Evolutionary conservation across 1,284 basidiomycete species (phyloP).

Genomic region (Mycena citricolor): DNA sequence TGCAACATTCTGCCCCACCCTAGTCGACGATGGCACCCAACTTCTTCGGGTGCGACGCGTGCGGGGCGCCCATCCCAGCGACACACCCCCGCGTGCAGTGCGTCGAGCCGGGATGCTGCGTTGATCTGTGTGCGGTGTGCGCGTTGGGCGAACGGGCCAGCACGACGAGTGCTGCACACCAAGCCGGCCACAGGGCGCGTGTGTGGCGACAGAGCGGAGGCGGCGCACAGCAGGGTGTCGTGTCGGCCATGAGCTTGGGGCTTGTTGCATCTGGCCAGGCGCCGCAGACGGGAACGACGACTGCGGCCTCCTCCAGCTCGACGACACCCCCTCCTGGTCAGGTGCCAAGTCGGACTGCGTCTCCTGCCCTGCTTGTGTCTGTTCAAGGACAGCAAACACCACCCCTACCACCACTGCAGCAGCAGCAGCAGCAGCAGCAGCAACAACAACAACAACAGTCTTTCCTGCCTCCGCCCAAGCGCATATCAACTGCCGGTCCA

Average conservation of each 20-base stretch:
- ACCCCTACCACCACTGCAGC: no score
- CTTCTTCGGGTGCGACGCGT: constrained; percentile 15
- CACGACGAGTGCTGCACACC: constrained; percentile 2
- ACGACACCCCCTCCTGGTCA: no score
- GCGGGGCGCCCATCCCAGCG: constrained; percentile 1
- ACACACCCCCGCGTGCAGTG: constrained; percentile 12
- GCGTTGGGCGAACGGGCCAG: constrained; percentile 11
- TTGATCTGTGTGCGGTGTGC: constrained; percentile 18
- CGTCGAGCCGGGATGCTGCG: constrained; percentile 4
- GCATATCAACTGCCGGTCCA: no score
- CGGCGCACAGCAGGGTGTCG: background rate
- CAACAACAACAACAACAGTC: no score
- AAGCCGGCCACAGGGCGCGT: constrained; percentile 1
- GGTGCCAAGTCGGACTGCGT: no score
- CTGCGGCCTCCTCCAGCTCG: no score
- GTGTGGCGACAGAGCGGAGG: constrained; percentile 9
- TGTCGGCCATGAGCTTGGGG: constrained; percentile 1
- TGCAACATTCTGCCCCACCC: no score
- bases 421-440: no score
- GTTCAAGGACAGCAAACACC: no score
- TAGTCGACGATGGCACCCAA: constrained; percentile 12
- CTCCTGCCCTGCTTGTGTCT: no score
- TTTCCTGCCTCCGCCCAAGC: no score
- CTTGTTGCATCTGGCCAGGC: background rate
- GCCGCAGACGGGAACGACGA: no score